Evolutionary conservation across 352 stramenopile genomes (phyloP).

Genomic region (Pythium brassicae): DNA sequence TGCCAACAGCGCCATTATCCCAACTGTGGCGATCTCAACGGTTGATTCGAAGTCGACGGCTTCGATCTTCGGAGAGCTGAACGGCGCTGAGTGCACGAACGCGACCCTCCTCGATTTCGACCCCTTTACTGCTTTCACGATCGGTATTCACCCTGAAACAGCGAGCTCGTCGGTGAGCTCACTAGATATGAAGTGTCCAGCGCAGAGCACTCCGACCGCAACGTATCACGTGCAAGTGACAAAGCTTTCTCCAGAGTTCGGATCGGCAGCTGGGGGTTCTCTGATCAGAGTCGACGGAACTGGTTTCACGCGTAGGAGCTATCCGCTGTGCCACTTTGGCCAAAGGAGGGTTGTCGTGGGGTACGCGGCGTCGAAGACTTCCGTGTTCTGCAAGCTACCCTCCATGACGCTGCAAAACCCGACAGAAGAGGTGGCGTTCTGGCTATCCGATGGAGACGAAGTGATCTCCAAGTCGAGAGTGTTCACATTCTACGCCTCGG

Average conservation of each 20-base stretch:
- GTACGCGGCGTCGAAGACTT: conserved; percentile 16
- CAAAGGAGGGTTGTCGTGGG: conserved; percentile 8
- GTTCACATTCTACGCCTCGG: conserved; percentile 21
- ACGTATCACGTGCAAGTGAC: background rate
- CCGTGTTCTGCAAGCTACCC: conserved; percentile 22
- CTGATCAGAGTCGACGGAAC: conserved; percentile 28
- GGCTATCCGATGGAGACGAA: conserved; percentile 25
- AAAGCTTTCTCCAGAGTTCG: conserved; percentile 4
- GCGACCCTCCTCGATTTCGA: conserved; percentile 1
- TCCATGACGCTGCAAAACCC: conserved; percentile 6
- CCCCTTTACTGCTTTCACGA: too few species aligned
- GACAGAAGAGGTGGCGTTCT: conserved; percentile 18
- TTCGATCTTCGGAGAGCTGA: too few species aligned
- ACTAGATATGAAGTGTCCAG: too few species aligned
- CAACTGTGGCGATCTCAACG: background rate
- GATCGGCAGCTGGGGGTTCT: conserved; percentile 18
- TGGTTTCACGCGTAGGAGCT: conserved; percentile 18
- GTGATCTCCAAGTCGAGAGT: conserved; percentile 16
- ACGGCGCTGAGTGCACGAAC: conserved; percentile 16
- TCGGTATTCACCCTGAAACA: too few species aligned
- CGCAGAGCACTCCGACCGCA: background rate
- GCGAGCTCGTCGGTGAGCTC: background rate
- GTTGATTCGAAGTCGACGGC: too few species aligned
- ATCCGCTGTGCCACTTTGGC: conserved; percentile 31
- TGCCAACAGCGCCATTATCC: too few species aligned